Evolutionary conservation across 495 filamentous ascomycete genomes (phyloP).

Genomic region (Aspergillus haitiensis): DNA sequence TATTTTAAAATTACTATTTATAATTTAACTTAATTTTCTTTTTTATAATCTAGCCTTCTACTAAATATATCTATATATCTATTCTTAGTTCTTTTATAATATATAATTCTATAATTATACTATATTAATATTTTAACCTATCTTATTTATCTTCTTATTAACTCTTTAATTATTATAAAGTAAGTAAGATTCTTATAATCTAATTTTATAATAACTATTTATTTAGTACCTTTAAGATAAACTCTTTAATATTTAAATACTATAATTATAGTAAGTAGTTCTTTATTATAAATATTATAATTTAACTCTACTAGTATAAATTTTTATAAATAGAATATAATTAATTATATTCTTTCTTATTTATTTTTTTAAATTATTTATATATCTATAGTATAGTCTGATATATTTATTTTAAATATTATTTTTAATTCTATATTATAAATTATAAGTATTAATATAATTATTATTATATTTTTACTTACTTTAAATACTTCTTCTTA

Average conservation of each 20-base stretch:
- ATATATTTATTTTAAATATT: neutral
- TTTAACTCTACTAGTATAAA: neutral
- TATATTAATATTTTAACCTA: neutral
- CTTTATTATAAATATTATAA: conserved; percentile 3
- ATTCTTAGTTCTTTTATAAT: neutral
- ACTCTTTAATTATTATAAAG: neutral
- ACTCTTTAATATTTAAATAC: conserved; percentile 1
- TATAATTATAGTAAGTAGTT: neutral
- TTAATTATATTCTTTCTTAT: too few species aligned
- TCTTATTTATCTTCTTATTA: neutral
- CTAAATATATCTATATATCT: too few species aligned
- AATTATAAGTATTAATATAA: neutral
- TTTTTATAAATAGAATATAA: too few species aligned
- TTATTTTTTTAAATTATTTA: too few species aligned
- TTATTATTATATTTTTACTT: neutral
- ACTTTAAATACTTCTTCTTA: neutral
- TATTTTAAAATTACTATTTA: neutral
- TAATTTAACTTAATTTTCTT: neutral
- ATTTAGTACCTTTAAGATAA: neutral
- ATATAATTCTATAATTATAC: neutral
- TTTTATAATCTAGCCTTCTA: neutral
- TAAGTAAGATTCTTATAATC: neutral
- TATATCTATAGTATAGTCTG: too few species aligned
- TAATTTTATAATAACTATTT: neutral
- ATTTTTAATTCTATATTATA: neutral